A percentile compares a stretch with the other conserved stretches of the same genome.
phyloP scores from a whole-genome alignment of 1,284 basidiomycete species.

The Trametes pubescens region DNA sequence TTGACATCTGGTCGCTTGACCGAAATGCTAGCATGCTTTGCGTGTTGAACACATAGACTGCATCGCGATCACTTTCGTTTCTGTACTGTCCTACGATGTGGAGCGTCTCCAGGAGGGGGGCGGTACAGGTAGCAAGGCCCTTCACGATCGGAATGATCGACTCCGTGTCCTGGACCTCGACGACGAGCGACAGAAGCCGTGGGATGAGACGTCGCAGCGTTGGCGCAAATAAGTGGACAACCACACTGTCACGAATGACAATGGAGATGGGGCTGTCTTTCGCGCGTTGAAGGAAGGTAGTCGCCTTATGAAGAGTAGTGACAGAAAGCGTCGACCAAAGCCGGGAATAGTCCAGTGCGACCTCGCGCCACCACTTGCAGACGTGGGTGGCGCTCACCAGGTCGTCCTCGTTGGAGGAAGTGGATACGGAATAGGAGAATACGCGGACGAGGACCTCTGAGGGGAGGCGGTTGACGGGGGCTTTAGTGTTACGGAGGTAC shows the following conservation, averaged over 20 bases:
- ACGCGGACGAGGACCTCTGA: constrained; percentile 2
- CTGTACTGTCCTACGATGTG: not conserved
- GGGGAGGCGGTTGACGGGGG: not conserved
- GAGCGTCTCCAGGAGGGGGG: not conserved
- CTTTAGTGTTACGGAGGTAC: not conserved
- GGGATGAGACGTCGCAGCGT: not conserved
- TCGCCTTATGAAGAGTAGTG: not conserved
- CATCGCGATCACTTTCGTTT: too few species aligned
- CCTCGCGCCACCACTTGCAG: constrained; percentile 6
- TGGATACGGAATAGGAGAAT: not conserved
- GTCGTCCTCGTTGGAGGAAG: not conserved
- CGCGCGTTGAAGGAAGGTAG: not conserved
- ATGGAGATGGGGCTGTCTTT: not conserved
- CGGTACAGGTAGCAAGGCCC: not conserved
- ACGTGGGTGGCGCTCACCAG: constrained; percentile 1
- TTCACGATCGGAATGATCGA: not conserved
- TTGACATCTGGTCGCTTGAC: not conserved
- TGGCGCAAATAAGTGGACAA: not conserved
- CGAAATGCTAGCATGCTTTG: too few species aligned
- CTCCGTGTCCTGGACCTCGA: not conserved
- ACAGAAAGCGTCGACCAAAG: constrained; percentile 5
- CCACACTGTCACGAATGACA: not conserved
- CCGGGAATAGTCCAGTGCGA: constrained; percentile 1
- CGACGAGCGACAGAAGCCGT: not conserved
- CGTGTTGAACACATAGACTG: too few species aligned